phyloP scores from a whole-genome alignment of 306 rosid species.

The Fragaria vesca region DNA sequence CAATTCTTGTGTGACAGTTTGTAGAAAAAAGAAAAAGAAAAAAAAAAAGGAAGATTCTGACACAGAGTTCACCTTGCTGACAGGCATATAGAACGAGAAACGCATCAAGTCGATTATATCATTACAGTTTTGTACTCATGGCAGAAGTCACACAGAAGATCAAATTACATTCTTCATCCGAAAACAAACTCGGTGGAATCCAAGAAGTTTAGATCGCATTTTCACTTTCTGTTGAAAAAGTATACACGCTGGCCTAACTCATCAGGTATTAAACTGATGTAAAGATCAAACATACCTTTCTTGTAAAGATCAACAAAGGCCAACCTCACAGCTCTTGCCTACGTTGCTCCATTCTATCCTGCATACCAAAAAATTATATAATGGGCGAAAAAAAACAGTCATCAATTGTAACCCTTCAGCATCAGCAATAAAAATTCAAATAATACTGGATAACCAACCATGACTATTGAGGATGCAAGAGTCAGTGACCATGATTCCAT shows the following conservation, averaged over 20 bases:
- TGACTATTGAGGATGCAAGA: neutral
- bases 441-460: neutral
- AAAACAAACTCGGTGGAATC: no score
- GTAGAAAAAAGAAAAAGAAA: neutral
- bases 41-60: neutral
- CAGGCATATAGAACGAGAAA: no score
- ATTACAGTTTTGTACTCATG: no score
- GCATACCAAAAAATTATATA: slow-evolving; percentile 30
- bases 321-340: slow-evolving; percentile 61
- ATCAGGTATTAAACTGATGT: no score
- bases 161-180: no score
- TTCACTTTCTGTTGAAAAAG: no score
- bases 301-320: no score
- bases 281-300: no score
- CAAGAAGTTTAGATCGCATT: no score
- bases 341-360: slow-evolving; percentile 98
- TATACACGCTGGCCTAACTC: no score
- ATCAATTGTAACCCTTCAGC: slow-evolving; percentile 15
- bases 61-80: no score
- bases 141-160: no score
- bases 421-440: neutral
- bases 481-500: neutral
- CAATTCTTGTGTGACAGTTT: neutral
- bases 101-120: neutral
- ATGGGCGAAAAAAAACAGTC: slow-evolving; percentile 1